Conservation (phyloP, 192 early-diverging fungal genomes). For the Pilobolus umbonatus region DNA sequence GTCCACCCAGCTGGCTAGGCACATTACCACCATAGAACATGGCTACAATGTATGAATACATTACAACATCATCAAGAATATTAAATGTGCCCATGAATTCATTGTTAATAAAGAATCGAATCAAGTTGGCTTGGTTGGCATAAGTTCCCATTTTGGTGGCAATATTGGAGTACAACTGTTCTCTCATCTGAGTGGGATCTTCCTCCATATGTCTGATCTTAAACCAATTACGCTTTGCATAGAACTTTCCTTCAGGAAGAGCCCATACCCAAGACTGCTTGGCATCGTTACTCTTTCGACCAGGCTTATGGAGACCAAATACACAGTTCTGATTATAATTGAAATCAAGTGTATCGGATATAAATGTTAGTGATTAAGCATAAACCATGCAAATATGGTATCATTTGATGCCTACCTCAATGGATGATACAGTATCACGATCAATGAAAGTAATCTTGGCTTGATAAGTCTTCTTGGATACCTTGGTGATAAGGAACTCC, state of each 20-base stretch:
- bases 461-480: conserved; percentile 2
- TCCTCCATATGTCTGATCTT: conserved; percentile 46
- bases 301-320: conserved; percentile 44
- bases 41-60: conserved; percentile 39
- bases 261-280: conserved; percentile 45
- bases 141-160: conserved; percentile 37
- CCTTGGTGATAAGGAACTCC: conserved; percentile 19
- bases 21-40: conserved; percentile 35
- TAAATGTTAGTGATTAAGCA: neutral
- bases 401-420: conserved; percentile 24
- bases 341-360: neutral
- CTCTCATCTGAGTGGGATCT: conserved; percentile 49
- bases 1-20: conserved; percentile 29
- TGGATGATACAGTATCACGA: conserved; percentile 32
- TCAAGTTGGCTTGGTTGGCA: conserved; percentile 42
- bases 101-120: conserved; percentile 40
- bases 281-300: conserved; percentile 47
- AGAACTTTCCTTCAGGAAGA: conserved; percentile 18
- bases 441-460: conserved; percentile 37
- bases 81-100: conserved; percentile 45
- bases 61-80: conserved; percentile 38
- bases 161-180: conserved; percentile 45
- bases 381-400: neutral
- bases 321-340: conserved; percentile 21
- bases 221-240: conserved; percentile 37